phyloP scores from a whole-genome alignment of 768 basidiomycete genomes.

The Russula lepida region DNA sequence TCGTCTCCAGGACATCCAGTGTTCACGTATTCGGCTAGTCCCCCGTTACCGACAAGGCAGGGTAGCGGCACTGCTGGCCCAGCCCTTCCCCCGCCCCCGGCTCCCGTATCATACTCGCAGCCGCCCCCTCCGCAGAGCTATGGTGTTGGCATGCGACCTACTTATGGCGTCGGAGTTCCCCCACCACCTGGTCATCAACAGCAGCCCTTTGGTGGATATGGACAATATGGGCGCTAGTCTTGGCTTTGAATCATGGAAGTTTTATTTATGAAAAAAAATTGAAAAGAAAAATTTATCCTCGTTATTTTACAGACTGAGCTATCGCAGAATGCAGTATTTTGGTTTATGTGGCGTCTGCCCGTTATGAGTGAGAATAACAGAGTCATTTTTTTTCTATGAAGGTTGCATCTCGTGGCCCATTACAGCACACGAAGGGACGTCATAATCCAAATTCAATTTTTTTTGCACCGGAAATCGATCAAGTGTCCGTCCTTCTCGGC shows the following conservation, averaged over 20 bases:
- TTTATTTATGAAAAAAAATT: neutral
- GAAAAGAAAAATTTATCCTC: neutral
- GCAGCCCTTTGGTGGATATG: slow-evolving; percentile 26
- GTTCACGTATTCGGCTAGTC: neutral
- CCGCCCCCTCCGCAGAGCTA: slow-evolving; percentile 22
- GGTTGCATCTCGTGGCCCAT: neutral
- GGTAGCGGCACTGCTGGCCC: slow-evolving; percentile 18
- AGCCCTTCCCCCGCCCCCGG: slow-evolving; percentile 26
- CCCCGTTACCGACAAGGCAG: slow-evolving; percentile 9
- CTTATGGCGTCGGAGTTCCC: slow-evolving; percentile 11
- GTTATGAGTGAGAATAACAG: neutral
- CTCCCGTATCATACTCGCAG: slow-evolving; percentile 24
- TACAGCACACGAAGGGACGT: neutral
- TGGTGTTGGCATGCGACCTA: neutral
- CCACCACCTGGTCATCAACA: slow-evolving; percentile 27
- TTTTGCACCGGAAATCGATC: neutral
- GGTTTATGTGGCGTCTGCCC: neutral
- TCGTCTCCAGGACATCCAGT: slow-evolving; percentile 22
- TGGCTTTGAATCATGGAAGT: slow-evolving; percentile 2
- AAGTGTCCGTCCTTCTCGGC: neutral
- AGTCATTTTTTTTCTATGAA: neutral
- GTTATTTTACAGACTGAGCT: neutral
- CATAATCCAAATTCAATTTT: neutral
- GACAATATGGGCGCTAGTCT: slow-evolving; percentile 28
- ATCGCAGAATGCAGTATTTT: slow-evolving; percentile 4